Evolutionary conservation across 352 stramenopile species (phyloP), one percentile per base, ranked within the genome.

Genomic region (Phytophthora pini): DNA sequence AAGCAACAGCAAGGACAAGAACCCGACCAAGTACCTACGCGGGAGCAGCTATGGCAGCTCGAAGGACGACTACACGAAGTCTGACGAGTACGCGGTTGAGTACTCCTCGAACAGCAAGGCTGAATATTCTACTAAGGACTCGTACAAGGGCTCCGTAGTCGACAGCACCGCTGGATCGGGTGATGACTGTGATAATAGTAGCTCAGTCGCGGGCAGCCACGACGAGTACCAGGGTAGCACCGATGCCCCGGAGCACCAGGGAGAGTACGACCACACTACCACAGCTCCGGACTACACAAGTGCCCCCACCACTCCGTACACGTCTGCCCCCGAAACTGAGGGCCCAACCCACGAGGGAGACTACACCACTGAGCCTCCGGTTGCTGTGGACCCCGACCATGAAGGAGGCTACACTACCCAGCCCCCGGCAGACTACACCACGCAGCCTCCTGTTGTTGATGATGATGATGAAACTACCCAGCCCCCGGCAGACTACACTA

Each of bases 21-120:
- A 68, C 58, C 50, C 64, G 44, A 60, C 57, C 12, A 68, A 64
- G 40, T 17, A 52, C 32, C 46, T 73, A 13, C 65, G 65, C 1
- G 65, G 65, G 34, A 73, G 60, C 40, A 57, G 29, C 45, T 68
- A 68, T 53, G 24, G 29, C 20, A 27, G 22, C 40, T 46, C 29
- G 10, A 15, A 59, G 8, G 36, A 40, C 31, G 50, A 36, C 8
- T 36, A 36, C 8, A 36, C 31, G 0, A 36, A 55, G 29, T 11
- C 31, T 43, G 31, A 24, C 20, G 31, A 59, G 6, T 66, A 60
- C n/a, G 44, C 24, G 9, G 10, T 15, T 3, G 1, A 61, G 12
- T 65, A 65, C 38, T 31, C 57, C 1, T 51, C 47, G 4, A 56
- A 36, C 15, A 20, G 46, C 26, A 49, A 65, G 22, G 24, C 10